Evolutionary conservation across 2,329 filamentous ascomycete genomes (phyloP).

Genomic region (Aspergillus ochraceoroseus): DNA sequence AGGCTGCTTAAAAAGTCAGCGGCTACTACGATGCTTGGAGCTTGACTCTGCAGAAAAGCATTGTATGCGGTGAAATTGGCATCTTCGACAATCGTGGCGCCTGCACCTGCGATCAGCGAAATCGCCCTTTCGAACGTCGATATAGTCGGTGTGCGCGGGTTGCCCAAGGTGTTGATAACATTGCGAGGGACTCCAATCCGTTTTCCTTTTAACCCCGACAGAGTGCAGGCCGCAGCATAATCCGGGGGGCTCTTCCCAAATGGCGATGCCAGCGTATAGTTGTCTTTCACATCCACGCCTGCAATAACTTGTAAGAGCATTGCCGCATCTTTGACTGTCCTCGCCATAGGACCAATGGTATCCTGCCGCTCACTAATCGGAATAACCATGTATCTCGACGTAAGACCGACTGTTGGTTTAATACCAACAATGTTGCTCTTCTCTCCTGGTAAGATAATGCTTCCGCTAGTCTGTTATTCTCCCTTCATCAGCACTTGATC

Average conservation of each 20-base stretch:
- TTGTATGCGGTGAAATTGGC: constrained; percentile 55
- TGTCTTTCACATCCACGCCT: constrained; percentile 50
- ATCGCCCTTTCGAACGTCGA: constrained; percentile 55
- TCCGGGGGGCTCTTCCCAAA: constrained; percentile 50
- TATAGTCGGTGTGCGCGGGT: constrained; percentile 42
- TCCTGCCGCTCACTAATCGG: constrained; percentile 58
- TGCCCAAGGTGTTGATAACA: constrained; percentile 43
- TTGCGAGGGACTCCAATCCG: constrained; percentile 63
- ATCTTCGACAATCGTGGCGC: constrained; percentile 57
- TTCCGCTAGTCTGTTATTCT: constrained; percentile 60
- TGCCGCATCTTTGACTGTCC: constrained; percentile 56
- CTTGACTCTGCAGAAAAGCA: constrained; percentile 39
- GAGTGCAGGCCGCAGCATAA: constrained; percentile 57
- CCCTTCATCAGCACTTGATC: not conserved
- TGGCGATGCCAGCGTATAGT: constrained; percentile 58
- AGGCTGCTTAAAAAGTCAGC: constrained; percentile 59
- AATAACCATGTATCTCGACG: constrained; percentile 56
- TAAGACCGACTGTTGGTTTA: constrained; percentile 63
- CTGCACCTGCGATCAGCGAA: constrained; percentile 49
- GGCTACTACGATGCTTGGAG: constrained; percentile 44
- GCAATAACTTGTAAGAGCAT: constrained; percentile 56
- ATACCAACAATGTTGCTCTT: constrained; percentile 62
- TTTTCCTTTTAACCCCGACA: constrained; percentile 51
- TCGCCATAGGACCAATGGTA: constrained; percentile 54
- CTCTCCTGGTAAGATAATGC: constrained; percentile 54